phyloP scores from a whole-genome alignment of 2,329 filamentous ascomycete species.

The Colletotrichum sp. region DNA sequence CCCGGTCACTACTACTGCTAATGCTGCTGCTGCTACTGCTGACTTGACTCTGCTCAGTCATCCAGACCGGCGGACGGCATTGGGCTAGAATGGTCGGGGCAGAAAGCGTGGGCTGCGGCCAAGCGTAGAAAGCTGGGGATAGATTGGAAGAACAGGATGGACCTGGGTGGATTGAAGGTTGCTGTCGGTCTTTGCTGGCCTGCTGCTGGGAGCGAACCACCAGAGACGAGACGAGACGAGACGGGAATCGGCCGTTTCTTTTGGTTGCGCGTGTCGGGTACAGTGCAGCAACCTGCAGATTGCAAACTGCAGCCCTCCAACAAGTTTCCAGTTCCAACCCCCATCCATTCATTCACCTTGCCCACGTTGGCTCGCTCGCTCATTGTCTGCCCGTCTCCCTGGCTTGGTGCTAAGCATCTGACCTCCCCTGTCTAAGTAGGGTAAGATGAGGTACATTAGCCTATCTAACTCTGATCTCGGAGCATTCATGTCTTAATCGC shows the following conservation, averaged over 20 bases:
- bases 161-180: not conserved
- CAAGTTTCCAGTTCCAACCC: not conserved
- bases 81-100: conserved; percentile 12
- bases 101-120: not conserved
- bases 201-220: not conserved
- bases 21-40: not conserved
- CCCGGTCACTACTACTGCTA: not conserved
- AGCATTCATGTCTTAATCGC: not conserved
- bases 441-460: not conserved
- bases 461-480: not conserved
- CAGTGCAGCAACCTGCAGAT: not conserved
- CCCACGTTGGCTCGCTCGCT: not conserved
- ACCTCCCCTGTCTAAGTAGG: not conserved
- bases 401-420: not conserved
- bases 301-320: not conserved
- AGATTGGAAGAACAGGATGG: not conserved
- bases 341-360: not conserved
- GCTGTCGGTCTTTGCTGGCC: not conserved
- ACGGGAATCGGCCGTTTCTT: not conserved
- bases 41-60: not conserved
- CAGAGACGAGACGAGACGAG: conserved; percentile 3
- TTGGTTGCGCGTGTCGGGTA: not conserved
- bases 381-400: not conserved
- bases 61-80: not conserved
- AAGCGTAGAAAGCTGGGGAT: conserved; percentile 7